These are phyloP conservation scores for Yamadazyma sp. DNA, from an alignment of 1,139 yeast genomes.

Conservation along the genomic window DNA sequence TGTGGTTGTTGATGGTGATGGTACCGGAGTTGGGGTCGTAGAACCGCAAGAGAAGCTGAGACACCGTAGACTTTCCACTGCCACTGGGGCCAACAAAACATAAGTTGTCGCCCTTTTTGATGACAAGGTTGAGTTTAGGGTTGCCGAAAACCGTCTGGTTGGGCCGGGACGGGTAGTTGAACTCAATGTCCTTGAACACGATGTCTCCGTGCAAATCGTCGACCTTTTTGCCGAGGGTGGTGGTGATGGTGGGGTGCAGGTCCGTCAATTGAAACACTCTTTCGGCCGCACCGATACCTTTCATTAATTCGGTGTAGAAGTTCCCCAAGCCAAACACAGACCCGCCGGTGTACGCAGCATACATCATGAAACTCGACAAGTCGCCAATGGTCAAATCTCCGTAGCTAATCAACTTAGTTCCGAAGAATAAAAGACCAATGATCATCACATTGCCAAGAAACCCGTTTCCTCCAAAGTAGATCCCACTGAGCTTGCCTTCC, in stretches of 20 bases:
- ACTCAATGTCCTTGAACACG: constrained; percentile 62
- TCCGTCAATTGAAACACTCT: constrained; percentile 86
- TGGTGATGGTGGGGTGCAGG: constrained; percentile 64
- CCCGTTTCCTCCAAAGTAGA: constrained; percentile 76
- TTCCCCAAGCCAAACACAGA: constrained; percentile 88
- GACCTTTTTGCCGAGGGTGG: constrained; percentile 57
- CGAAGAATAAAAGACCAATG: constrained; percentile 72
- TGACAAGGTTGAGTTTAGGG: constrained; percentile 52
- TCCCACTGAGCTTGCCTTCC: constrained; percentile 78
- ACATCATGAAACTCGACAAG: constrained; percentile 88
- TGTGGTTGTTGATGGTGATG: constrained; percentile 67
- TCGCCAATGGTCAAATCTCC: constrained; percentile 84
- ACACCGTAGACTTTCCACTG: constrained; percentile 89
- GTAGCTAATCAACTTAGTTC: constrained; percentile 71
- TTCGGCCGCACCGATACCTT: constrained; percentile 95
- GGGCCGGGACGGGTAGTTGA: constrained; percentile 87
- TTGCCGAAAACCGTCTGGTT: constrained; percentile 62
- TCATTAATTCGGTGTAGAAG: constrained; percentile 91
- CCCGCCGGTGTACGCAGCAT: constrained; percentile 88
- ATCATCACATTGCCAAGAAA: constrained; percentile 80
- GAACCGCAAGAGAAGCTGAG: constrained; percentile 74
- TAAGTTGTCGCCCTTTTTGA: constrained; percentile 81
- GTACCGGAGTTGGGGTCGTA: constrained; percentile 74
- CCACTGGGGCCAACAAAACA: constrained; percentile 98
- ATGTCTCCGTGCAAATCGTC: constrained; percentile 43